Base-by-base conservation (phyloP, 106 monocot species). In the Amphibolis antarctica region DNA sequence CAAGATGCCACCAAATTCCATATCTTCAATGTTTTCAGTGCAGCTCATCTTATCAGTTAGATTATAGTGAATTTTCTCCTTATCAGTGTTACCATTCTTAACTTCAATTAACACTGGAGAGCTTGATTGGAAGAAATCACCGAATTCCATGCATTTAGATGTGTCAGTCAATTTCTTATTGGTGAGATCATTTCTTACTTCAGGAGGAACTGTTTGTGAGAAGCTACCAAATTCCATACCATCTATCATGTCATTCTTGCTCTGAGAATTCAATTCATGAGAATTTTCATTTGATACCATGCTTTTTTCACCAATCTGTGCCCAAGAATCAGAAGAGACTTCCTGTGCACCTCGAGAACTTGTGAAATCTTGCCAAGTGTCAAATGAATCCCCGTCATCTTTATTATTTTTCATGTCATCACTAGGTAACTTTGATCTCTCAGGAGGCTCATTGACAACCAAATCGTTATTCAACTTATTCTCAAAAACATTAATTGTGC, bases 361-460 rank as follows among this genome's bases (percentile, higher is more conserved):
- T 20, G 64, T 67, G 70, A 82, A 71, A 74, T 77, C 74, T 64
- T 79, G 76, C 79, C 71, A 77, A 68, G 51, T 70, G 59, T 84
- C 75, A 77, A 73, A 84, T 44, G 59, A 44, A 59, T 74, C 81
- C 69, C 69, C 53, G 56, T 72, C 67, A 19, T 44, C 59, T 56
- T 62, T 49, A 42, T 62, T 48, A 20, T 30, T 65, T 15, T 60
- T 51, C 48, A 25, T 49, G 59, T 56, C 26, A 26, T 10, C 15
- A 15, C 13, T 26, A 27, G 15, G 15, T 26, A 28, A 26, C 10
- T 57, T 57, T 57, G 27, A 24, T 0, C 24, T 55, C 11, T 61
- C 60, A 44, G 12, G 43, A 43, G 18, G 36, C 7, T 36, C 60
- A 20, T 19, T 20, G 7, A 21, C 17, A 61, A 15, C 17, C 10